Base-by-base conservation (phyloP, 495 filamentous ascomycete genomes). In the Hypoxylon rickii region DNA sequence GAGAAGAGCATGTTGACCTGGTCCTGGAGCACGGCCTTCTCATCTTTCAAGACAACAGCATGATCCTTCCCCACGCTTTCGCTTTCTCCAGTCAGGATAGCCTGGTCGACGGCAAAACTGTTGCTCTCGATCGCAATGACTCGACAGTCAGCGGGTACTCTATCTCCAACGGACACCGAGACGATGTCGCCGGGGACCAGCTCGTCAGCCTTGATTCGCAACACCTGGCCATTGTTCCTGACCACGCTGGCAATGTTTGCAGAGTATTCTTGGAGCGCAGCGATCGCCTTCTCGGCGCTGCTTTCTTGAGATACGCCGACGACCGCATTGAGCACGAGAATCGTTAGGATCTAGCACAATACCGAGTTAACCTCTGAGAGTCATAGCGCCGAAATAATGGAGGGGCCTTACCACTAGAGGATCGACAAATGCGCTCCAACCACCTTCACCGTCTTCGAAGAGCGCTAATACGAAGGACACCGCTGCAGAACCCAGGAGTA, bases 261-360 rank as follows among this genome's bases (percentile, higher is more conserved):
- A 33, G 93, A 97, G 74, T 99, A 99, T 83, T 99, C 92, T 74
- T 99, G 93, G 29, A 99, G 84, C 37, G 95, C 95, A 8, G 95
- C 92, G 73, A 99, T 99, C 7, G 95, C 95, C 72, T 97, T 97
- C 70, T 99, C 95, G 26, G 95, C 95, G 67, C 91, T 96, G 71
- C 89, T 96, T 78, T 99, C 95, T 80, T 99, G 95, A 37, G 92
- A 96, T 13, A 99, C 95, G 58, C 95, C 95, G 33, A 99, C 95
- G 50, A 97, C 85, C 39, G 95, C 88, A 73, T 99, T 99, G 62
- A 99, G 84, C 58, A 99, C 86, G 31, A 99, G 79, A 68, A 99
- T 99, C 17, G 95, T 97, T 54, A 99, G 80, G 64, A 99, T 99
- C 90, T 95, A 64, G 39, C 36, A 19, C 33, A 26, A 21, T 10